These are phyloP conservation scores for Herpetospermum pedunculosum DNA, from an alignment of 306 rosid species.

Conservation along the genomic window DNA sequence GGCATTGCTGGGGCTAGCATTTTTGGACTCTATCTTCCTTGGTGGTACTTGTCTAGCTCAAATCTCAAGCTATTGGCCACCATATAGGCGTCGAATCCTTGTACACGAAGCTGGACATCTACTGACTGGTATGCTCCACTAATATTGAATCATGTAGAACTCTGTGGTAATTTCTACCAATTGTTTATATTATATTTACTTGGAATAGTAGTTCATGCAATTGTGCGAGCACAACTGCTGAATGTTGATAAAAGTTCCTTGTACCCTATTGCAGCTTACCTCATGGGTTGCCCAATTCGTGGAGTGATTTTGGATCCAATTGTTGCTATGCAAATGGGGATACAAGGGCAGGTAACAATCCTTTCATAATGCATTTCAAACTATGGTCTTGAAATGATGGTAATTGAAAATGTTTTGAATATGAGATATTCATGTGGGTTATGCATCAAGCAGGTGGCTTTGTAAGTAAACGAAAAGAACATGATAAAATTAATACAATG, in stretches of 20 bases:
- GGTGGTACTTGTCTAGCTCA: constrained; percentile 95
- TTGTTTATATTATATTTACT: neutral
- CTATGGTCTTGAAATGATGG: neutral
- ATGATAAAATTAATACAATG: neutral
- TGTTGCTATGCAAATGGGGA: constrained; percentile 93
- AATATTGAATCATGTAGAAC: neutral
- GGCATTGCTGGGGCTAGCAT: constrained; percentile 63
- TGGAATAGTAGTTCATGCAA: neutral
- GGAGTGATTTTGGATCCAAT: constrained; percentile 93
- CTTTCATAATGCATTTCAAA: constrained; percentile 12
- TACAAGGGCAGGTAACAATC: constrained; percentile 81
- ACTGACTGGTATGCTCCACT: constrained; percentile 36
- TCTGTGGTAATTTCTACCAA: neutral
- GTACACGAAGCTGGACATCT: constrained; percentile 97
- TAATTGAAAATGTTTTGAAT: neutral
- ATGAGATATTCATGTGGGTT: neutral
- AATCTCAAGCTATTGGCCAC: constrained; percentile 95
- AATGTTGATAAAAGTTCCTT: neutral
- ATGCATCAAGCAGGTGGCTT: neutral
- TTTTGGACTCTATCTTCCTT: constrained; percentile 61
- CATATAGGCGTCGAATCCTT: constrained; percentile 65
- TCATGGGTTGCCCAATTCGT: constrained; percentile 92
- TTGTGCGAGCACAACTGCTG: neutral
- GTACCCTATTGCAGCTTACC: constrained; percentile 46
- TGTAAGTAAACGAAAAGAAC: neutral